A percentile compares a stretch with the other conserved stretches of the same genome.
phyloP scores from a whole-genome alignment of 2,329 filamentous ascomycete species.

The Chalaropsis ovoidea region DNA sequence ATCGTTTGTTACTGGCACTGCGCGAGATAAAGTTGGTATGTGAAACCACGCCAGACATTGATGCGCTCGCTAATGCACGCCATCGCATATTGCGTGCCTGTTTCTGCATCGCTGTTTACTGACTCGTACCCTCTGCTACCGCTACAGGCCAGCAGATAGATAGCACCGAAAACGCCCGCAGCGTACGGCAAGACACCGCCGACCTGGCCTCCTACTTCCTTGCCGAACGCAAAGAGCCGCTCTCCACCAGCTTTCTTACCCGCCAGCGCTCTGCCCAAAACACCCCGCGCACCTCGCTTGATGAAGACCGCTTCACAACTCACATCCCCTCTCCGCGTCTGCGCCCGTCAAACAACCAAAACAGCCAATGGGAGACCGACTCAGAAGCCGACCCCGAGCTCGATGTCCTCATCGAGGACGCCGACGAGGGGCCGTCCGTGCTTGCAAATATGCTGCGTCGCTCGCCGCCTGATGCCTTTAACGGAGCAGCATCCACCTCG shows the following conservation, averaged over 20 bases:
- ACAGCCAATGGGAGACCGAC: slow-evolving; percentile 19
- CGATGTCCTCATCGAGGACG: slow-evolving; percentile 24
- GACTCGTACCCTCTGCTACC: background rate
- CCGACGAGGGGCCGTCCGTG: slow-evolving; percentile 36
- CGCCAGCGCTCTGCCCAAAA: slow-evolving; percentile 33
- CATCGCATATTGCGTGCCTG: background rate
- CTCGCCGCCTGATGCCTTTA: slow-evolving; percentile 38
- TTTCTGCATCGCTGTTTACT: background rate
- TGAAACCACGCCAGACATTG: slow-evolving; percentile 13
- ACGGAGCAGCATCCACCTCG: slow-evolving; percentile 12
- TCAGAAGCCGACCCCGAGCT: slow-evolving; percentile 17
- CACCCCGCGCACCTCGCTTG: slow-evolving; percentile 28
- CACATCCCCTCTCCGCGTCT: slow-evolving; percentile 12
- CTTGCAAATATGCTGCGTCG: slow-evolving; percentile 43
- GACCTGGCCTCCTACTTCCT: slow-evolving; percentile 77
- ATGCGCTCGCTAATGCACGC: background rate
- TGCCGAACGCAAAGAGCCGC: slow-evolving; percentile 45
- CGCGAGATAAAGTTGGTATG: slow-evolving; percentile 50
- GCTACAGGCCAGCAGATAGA: slow-evolving; percentile 42
- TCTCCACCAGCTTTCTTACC: slow-evolving; percentile 28
- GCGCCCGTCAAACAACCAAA: background rate
- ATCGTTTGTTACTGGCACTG: slow-evolving; percentile 59
- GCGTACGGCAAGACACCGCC: slow-evolving; percentile 75
- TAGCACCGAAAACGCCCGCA: slow-evolving; percentile 62
- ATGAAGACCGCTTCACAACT: slow-evolving; percentile 27